Percentiles rank a stretch among this genome's conserved stretches.
Evolutionary conservation across 371 early-diverging fungal species (phyloP).

Genomic region (Polyrhizophydium stewartii): DNA sequence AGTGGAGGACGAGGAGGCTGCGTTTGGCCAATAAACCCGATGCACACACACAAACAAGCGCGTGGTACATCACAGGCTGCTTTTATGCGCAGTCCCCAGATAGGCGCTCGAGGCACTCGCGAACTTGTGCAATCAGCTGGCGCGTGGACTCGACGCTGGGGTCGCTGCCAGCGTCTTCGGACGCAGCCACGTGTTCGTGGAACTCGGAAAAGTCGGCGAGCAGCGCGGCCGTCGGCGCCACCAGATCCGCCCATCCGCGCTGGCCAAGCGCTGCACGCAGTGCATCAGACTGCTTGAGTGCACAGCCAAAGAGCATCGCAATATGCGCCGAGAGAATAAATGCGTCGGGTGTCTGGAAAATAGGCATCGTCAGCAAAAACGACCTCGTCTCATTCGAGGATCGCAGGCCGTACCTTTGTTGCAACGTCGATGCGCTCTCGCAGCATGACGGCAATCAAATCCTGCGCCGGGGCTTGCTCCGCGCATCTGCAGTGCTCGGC

Average conservation of each 20-base stretch:
- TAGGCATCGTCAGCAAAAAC: no score
- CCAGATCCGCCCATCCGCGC: background rate
- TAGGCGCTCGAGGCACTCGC: no score
- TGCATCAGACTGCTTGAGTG: background rate
- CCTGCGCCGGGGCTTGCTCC: background rate
- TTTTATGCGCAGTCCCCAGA: no score
- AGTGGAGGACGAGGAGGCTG: no score
- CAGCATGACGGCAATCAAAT: background rate
- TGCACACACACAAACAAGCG: no score
- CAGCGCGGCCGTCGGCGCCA: background rate
- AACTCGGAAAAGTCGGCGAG: background rate
- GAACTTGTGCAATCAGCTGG: no score
- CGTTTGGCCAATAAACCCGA: no score
- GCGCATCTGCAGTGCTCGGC: background rate
- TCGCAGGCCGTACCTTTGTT: background rate
- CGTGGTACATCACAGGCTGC: no score
- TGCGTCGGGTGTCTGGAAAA: no score
- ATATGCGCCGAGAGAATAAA: background rate
- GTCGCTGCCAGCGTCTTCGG: no score
- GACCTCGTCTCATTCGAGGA: background rate
- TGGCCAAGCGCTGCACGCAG: no score
- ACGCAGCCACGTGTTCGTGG: constrained; percentile 1
- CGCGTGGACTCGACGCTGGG: no score
- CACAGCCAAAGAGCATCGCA: background rate
- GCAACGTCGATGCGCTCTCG: background rate